Evolutionary conservation across 805 yeast genomes (phyloP).

Genomic region (Yamadazyma tumulicola): DNA sequence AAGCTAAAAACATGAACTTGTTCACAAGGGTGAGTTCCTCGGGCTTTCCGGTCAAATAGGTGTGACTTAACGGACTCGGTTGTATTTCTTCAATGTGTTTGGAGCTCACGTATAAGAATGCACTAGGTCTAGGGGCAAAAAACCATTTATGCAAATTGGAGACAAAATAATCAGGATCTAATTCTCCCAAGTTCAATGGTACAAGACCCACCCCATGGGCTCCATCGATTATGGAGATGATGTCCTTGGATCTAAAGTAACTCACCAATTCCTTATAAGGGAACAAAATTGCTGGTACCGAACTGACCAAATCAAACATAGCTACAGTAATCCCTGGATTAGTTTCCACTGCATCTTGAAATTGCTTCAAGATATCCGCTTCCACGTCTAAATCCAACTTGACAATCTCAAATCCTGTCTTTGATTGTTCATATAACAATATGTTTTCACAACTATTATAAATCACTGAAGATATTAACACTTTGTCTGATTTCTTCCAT

Average conservation of each 20-base stretch:
- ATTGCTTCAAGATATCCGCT: constrained; percentile 23
- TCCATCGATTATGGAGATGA: constrained; percentile 62
- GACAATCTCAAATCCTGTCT: constrained; percentile 27
- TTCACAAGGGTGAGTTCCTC: constrained; percentile 32
- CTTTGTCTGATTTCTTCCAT: constrained; percentile 48
- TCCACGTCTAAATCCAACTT: constrained; percentile 34
- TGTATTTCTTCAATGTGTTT: constrained; percentile 49
- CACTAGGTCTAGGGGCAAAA: constrained; percentile 54
- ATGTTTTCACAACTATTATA: constrained; percentile 57
- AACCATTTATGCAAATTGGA: constrained; percentile 73
- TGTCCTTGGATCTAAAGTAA: constrained; percentile 43
- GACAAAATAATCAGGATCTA: constrained; percentile 57
- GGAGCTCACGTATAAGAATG: constrained; percentile 54
- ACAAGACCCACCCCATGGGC: constrained; percentile 66
- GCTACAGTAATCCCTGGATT: constrained; percentile 33
- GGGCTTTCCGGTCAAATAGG: constrained; percentile 30
- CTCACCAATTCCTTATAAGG: constrained; percentile 51
- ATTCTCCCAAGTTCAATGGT: constrained; percentile 36
- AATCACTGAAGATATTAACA: constrained; percentile 47
- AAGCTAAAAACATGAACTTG: constrained; percentile 51
- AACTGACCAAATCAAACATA: constrained; percentile 55
- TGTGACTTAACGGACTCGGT: constrained; percentile 56
- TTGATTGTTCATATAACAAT: constrained; percentile 36
- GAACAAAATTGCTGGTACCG: constrained; percentile 59
- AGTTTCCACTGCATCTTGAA: constrained; percentile 10